phyloP scores from a whole-genome alignment of 2,329 filamentous ascomycete species.

The Stylonectria norvegica region DNA sequence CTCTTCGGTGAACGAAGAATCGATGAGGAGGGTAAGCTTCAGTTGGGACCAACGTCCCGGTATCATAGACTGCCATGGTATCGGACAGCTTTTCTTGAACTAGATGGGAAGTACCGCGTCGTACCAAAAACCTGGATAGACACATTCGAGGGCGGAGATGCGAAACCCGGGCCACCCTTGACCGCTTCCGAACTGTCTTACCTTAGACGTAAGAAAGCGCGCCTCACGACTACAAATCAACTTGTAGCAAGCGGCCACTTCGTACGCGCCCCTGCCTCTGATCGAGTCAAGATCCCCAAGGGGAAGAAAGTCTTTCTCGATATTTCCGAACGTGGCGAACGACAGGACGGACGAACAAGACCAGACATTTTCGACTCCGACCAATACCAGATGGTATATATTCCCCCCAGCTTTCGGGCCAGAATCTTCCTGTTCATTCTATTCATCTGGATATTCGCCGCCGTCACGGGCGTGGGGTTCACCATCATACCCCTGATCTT shows the following conservation, averaged over 20 bases:
- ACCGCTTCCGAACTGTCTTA: slow-evolving; percentile 34
- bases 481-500: slow-evolving; percentile 85
- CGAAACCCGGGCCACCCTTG: slow-evolving; percentile 39
- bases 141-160: slow-evolving; percentile 47
- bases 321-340: slow-evolving; percentile 62
- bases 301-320: slow-evolving; percentile 76
- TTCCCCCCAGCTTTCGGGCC: slow-evolving; percentile 79
- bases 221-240: slow-evolving; percentile 47
- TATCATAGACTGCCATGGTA: slow-evolving; percentile 36
- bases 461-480: slow-evolving; percentile 76
- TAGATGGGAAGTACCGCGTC: slow-evolving; percentile 41
- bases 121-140: slow-evolving; percentile 57
- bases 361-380: slow-evolving; percentile 52
- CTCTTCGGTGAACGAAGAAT: slow-evolving; percentile 78
- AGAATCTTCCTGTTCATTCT: slow-evolving; percentile 84
- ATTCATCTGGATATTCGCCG: slow-evolving; percentile 90
- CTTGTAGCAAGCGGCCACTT: slow-evolving; percentile 73
- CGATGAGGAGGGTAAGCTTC: slow-evolving; percentile 75
- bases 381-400: slow-evolving; percentile 69
- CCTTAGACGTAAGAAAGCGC: slow-evolving; percentile 39
- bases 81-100: slow-evolving; percentile 45
- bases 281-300: slow-evolving; percentile 91
- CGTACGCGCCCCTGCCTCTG: slow-evolving; percentile 88
- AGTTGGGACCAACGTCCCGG: slow-evolving; percentile 39
- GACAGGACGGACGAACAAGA: slow-evolving; percentile 53